phyloP scores from a whole-genome alignment of 106 monocot species.

The Apostasia ramifera region DNA sequence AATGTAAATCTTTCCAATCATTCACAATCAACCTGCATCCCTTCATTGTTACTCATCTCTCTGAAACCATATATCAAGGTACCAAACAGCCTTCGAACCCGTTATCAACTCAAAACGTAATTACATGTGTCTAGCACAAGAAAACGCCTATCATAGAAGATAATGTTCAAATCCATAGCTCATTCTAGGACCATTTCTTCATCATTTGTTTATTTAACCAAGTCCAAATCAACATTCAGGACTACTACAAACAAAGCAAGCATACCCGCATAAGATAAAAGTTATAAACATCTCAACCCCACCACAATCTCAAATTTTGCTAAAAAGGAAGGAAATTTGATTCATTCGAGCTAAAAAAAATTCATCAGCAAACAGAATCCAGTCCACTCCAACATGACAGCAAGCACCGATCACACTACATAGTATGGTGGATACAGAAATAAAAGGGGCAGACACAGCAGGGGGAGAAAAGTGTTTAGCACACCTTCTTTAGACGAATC shows the following conservation, averaged over 20 bases:
- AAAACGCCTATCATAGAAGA: background rate
- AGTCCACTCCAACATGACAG: no score
- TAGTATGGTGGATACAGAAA: background rate
- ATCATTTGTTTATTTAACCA: no score
- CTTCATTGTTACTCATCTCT: background rate
- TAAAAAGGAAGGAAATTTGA: background rate
- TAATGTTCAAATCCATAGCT: background rate
- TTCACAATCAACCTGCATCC: background rate
- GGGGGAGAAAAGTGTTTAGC: background rate
- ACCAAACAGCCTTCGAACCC: background rate
- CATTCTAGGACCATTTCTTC: no score
- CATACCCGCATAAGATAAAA: background rate
- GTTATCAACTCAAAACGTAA: background rate
- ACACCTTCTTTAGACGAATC: constrained; percentile 71
- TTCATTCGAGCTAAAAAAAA: background rate
- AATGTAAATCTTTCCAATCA: background rate
- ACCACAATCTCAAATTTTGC: background rate
- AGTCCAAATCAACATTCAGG: background rate
- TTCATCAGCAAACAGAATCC: background rate
- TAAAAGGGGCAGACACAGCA: no score
- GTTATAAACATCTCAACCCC: background rate
- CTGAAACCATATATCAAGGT: background rate
- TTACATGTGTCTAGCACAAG: background rate
- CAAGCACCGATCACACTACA: background rate
- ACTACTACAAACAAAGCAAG: background rate